Evolutionary conservation across 2,329 filamentous ascomycete species (phyloP).

Genomic region (Monosporascus sp.): DNA sequence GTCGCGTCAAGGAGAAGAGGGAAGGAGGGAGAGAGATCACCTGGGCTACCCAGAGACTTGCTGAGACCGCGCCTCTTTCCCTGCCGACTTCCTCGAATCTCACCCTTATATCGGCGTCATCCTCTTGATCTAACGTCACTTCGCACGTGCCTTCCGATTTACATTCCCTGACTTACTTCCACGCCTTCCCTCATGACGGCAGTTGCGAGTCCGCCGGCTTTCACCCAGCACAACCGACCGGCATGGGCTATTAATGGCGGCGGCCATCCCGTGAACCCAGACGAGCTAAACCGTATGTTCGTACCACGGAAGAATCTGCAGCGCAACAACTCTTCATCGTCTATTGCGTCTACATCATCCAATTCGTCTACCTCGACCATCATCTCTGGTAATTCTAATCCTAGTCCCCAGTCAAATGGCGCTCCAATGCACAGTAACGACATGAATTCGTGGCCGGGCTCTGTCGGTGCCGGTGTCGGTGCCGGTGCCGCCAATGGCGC

Average conservation of each 20-base stretch:
- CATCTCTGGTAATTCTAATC: slow-evolving; percentile 36
- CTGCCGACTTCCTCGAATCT: not conserved
- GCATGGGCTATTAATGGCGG: slow-evolving; percentile 59
- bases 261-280: slow-evolving; percentile 63
- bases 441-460: slow-evolving; percentile 44
- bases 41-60: not conserved
- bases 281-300: slow-evolving; percentile 84
- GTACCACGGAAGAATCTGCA: slow-evolving; percentile 83
- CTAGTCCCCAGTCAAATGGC: slow-evolving; percentile 56
- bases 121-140: too few species aligned
- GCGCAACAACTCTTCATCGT: slow-evolving; percentile 87
- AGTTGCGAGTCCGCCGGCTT: slow-evolving; percentile 60
- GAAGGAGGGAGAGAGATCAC: not conserved
- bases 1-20: not conserved
- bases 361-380: slow-evolving; percentile 59
- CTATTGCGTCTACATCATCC: slow-evolving; percentile 63
- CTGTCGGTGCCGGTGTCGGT: not conserved
- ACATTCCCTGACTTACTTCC: not conserved
- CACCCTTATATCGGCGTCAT: too few species aligned
- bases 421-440: slow-evolving; percentile 45
- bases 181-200: slow-evolving; percentile 55
- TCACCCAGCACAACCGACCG: slow-evolving; percentile 58
- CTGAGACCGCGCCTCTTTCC: not conserved
- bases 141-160: too few species aligned
- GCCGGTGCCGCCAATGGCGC: not conserved